phyloP scores from a whole-genome alignment of 2,329 filamentous ascomycete genomes.

The Epichloe typhina region DNA sequence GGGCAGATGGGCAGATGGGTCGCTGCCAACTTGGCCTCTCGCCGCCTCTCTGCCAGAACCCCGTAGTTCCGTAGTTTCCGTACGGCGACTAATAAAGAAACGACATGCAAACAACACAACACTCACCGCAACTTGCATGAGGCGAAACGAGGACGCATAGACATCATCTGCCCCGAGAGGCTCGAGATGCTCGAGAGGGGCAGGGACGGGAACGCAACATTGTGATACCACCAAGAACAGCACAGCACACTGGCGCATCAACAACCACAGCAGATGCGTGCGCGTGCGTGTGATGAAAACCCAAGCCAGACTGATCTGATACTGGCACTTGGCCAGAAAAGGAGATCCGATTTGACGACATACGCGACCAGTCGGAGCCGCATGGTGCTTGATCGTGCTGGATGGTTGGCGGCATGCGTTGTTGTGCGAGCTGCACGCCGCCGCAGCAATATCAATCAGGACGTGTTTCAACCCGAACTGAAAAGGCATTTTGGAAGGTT shows the following conservation, averaged over 20 bases:
- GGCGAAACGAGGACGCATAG: too few relatives aligned
- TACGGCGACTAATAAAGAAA: too few relatives aligned
- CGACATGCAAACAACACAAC: too few relatives aligned
- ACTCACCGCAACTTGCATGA: too few relatives aligned
- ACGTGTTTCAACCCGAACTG: background rate
- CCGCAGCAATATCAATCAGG: background rate
- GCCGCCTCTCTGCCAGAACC: too few relatives aligned
- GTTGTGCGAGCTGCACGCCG: background rate
- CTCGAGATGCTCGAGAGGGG: background rate
- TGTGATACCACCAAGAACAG: background rate
- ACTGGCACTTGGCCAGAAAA: background rate
- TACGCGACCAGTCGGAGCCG: conserved; percentile 1
- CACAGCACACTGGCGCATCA: background rate
- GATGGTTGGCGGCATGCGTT: background rate
- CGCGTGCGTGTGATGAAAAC: background rate
- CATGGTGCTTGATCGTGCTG: background rate
- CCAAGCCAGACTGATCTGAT: background rate
- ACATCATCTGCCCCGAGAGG: too few relatives aligned
- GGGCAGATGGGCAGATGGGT: too few relatives aligned
- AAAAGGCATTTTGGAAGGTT: background rate
- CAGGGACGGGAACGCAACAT: background rate
- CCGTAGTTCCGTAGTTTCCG: too few relatives aligned
- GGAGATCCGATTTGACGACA: conserved; percentile 3
- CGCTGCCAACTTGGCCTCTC: too few relatives aligned
- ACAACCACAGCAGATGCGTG: background rate